Base-by-base conservation (phyloP, 2,329 filamentous ascomycete species). In the Curvularia sp. region DNA sequence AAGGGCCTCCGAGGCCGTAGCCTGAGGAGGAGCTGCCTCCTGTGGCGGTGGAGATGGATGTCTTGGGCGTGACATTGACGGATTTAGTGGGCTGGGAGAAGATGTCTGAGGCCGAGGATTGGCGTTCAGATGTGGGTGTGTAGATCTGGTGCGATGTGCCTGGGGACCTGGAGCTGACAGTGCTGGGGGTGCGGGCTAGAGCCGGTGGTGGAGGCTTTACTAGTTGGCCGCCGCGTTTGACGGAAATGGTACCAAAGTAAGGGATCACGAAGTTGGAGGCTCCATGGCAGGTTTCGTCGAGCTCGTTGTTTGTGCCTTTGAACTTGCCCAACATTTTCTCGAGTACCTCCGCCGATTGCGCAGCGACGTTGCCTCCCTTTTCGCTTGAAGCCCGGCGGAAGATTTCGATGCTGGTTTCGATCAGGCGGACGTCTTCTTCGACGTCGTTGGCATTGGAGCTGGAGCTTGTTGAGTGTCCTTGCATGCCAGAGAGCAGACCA, bases 191-290 rank as follows among this genome's bases (percentile, higher is more conserved):
- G 33, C 42, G 51, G 5, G 12, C 28, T 20, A 57, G 50, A 12
- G 44, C 35, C 26, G 13, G n/a, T 4, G 54, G 58, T 1, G 39
- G 52, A 24, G 35, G 55, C 18, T 50, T 58, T 30, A 66, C 62
- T 1, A 57, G 35, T 22, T 66, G 63, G 8, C 71, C 71, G 15
- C 75, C 76, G 20, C 69, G 61, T 22, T 68, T 67, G 46, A 79
- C 72, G 1, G 73, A 72, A 12, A 79, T 76, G n/a, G 77, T 78
- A 31, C 77, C 77, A 43, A 79, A 79, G 64, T 78, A 79, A 0
- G 77, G 77, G 33, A 79, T 79, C 1, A 77, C 73, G 26, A 79
- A 72, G 15, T 74, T 67, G 22, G 67, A 54, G 15, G 61, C 50
- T 39, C 60, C 65, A 8, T 46, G 31, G 48, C 65, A 68, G 2